A percentile compares a stretch with the other conserved stretches of the same genome.
Conservation (phyloP, 306 rosid genomes). For the Castanea sativa region DNA sequence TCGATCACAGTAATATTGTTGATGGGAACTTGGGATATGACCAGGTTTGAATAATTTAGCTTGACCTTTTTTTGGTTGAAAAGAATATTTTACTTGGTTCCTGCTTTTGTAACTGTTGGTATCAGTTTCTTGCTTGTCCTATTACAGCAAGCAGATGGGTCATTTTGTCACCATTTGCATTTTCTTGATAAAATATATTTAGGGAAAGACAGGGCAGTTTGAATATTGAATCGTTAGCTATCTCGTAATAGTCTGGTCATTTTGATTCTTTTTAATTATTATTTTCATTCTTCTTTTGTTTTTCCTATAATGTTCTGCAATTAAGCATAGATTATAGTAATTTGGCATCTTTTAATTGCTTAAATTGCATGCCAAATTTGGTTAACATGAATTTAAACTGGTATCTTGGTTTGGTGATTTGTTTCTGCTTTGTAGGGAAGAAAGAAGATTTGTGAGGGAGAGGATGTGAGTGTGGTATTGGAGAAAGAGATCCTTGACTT, state of each 20-base stretch:
- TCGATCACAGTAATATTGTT: no score
- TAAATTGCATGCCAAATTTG: background rate
- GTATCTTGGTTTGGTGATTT: conserved; percentile 19
- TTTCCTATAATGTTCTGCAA: background rate
- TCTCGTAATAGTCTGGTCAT: background rate
- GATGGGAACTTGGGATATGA: no score
- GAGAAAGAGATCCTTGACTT: conserved; percentile 63
- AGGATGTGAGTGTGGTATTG: conserved; percentile 37
- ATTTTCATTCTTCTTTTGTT: background rate
- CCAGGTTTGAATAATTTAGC: background rate
- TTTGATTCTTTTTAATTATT: background rate
- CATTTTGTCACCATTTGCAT: background rate
- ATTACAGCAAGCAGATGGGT: background rate
- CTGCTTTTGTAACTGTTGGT: background rate
- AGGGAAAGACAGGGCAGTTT: background rate
- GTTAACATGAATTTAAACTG: background rate
- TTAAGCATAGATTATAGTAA: background rate
- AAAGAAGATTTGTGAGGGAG: conserved; percentile 62
- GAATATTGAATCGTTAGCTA: background rate
- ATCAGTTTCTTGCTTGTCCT: background rate
- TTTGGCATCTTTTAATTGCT: background rate
- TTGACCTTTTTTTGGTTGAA: background rate
- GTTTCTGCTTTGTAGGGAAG: conserved; percentile 50
- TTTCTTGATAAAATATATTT: background rate
- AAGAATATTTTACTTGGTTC: background rate